Percentiles rank a stretch among this genome's conserved stretches.
These are phyloP conservation scores for Acacia concinna DNA, from an alignment of 331 rosid genomes.

Conservation along the genomic window DNA sequence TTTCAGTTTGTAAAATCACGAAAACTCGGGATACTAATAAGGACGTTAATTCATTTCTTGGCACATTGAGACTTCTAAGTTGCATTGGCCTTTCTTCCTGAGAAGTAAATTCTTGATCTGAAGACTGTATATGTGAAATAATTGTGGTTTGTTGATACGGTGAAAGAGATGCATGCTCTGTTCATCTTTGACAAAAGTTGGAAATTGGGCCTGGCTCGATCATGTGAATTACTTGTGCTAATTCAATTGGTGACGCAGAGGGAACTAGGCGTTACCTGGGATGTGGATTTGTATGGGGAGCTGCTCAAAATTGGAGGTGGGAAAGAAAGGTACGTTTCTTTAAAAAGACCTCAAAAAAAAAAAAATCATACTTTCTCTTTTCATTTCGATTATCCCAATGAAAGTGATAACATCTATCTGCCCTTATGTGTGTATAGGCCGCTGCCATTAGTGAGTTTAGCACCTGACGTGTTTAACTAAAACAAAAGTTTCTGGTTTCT, in stretches of 20 bases:
- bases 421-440: not conserved
- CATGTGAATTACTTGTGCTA: conserved; percentile 12
- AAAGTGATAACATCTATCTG: not conserved
- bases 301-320: conserved; percentile 99
- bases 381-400: not conserved
- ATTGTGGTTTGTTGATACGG: not conserved
- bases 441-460: not conserved
- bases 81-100: not conserved
- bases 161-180: not conserved
- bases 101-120: not conserved
- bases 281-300: conserved; percentile 94
- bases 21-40: not conserved
- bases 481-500: conserved; percentile 12
- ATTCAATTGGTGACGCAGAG: conserved; percentile 49
- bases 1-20: not conserved
- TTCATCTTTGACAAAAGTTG: conserved; percentile 9
- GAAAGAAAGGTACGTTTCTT: conserved; percentile 70
- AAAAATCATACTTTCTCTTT: not conserved
- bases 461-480: conserved; percentile 9
- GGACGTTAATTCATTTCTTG: not conserved
- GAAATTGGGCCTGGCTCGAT: not conserved
- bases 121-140: not conserved
- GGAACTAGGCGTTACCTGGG: conserved; percentile 90
- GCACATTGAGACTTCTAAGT: not conserved
- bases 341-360: no score